These are phyloP conservation scores for Beauveria australis DNA, from an alignment of 2,329 filamentous ascomycete genomes.

Conservation along the genomic window DNA sequence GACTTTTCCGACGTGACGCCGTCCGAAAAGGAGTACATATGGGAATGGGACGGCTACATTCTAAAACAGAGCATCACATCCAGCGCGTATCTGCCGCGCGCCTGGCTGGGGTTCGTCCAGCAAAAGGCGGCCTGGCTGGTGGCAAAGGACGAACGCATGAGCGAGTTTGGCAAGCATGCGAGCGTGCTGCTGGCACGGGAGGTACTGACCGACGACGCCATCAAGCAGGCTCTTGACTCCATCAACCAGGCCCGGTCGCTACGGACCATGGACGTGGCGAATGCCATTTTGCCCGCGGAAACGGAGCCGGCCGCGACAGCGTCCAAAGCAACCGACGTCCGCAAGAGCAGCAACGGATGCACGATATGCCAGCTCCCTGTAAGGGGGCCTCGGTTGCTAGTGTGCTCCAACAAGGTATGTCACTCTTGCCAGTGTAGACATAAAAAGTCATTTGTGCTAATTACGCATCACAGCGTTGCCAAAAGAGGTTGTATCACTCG, in stretches of 20 bases:
- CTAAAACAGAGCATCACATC: slow-evolving; percentile 43
- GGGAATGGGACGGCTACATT: slow-evolving; percentile 50
- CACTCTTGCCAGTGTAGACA: background rate
- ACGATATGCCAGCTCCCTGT: slow-evolving; percentile 40
- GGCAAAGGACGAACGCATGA: slow-evolving; percentile 36
- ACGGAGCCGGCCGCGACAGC: slow-evolving; percentile 12
- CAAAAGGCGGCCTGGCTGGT: slow-evolving; percentile 46
- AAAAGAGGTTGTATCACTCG: slow-evolving; percentile 39
- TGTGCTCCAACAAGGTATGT: slow-evolving; percentile 43
- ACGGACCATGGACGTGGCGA: slow-evolving; percentile 17
- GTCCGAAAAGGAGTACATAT: slow-evolving; percentile 50
- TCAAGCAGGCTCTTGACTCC: slow-evolving; percentile 33
- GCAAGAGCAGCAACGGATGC: slow-evolving; percentile 38
- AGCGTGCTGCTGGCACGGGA: slow-evolving; percentile 42
- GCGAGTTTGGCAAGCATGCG: slow-evolving; percentile 48
- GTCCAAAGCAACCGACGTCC: slow-evolving; percentile 27
- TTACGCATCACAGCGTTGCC: slow-evolving; percentile 30
- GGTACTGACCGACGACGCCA: slow-evolving; percentile 35
- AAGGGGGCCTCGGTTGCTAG: slow-evolving; percentile 36
- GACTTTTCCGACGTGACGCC: slow-evolving; percentile 49
- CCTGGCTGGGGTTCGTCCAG: slow-evolving; percentile 44
- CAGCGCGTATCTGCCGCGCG: slow-evolving; percentile 41
- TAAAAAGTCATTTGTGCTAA: slow-evolving; percentile 8
- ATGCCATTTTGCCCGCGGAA: background rate
- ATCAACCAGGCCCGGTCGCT: slow-evolving; percentile 30